A percentile compares a stretch with the other conserved stretches of the same genome.
phyloP scores from a whole-genome alignment of 768 basidiomycete genomes.

The Suillus cothurnatus region DNA sequence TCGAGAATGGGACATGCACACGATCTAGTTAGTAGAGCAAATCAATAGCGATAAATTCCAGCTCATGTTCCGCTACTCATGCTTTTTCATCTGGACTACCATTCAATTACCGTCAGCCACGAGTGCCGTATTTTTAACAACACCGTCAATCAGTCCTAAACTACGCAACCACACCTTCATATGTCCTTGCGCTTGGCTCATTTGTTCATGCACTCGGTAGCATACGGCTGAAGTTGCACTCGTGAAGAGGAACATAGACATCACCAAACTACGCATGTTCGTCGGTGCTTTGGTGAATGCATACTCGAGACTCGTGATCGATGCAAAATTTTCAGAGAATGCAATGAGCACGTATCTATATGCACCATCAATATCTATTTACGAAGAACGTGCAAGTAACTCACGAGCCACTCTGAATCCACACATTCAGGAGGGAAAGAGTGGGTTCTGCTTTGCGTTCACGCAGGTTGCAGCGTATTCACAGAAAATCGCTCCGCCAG shows the following conservation, averaged over 20 bases:
- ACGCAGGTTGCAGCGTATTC: slow-evolving; percentile 52
- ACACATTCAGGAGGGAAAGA: slow-evolving; percentile 73
- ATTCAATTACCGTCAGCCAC: not conserved
- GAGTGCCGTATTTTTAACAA: not conserved
- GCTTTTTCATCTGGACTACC: not conserved
- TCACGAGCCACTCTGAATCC: slow-evolving; percentile 74
- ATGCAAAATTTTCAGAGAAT: slow-evolving; percentile 73
- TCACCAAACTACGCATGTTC: slow-evolving; percentile 87
- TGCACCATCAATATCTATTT: not conserved
- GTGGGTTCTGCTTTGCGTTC: slow-evolving; percentile 47
- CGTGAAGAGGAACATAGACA: slow-evolving; percentile 66
- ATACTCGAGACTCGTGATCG: slow-evolving; percentile 83
- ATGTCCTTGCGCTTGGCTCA: slow-evolving; percentile 1
- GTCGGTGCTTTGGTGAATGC: slow-evolving; percentile 91
- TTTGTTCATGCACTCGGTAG: too few relatives aligned
- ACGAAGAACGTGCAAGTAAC: slow-evolving; percentile 22
- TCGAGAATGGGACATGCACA: not conserved
- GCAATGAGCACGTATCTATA: slow-evolving; percentile 65
- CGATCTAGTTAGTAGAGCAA: not conserved
- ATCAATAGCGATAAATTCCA: not conserved
- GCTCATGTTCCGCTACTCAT: not conserved
- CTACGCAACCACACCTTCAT: not conserved
- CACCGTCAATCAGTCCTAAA: not conserved
- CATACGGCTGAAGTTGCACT: slow-evolving; percentile 59
- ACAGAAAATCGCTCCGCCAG: slow-evolving; percentile 77